phyloP scores from a whole-genome alignment of 352 stramenopile genomes.

The Pythium monospermum region DNA sequence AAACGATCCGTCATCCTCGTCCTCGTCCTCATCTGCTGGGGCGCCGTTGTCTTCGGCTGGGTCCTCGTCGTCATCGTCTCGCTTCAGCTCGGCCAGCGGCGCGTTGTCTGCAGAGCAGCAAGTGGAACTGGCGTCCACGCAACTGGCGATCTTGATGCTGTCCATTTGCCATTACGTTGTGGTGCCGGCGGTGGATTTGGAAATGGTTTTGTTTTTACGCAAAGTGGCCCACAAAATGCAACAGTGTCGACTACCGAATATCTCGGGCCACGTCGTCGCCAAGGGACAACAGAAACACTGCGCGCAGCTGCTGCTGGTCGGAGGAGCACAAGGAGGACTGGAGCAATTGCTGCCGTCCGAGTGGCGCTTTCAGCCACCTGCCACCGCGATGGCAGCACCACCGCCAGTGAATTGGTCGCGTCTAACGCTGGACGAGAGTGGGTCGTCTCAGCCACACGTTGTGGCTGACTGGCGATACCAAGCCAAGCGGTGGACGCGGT shows the following conservation, averaged over 20 bases:
- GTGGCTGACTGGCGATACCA: slow-evolving; percentile 7
- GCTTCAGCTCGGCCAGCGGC: slow-evolving; percentile 26
- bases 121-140: slow-evolving; percentile 49
- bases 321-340: slow-evolving; percentile 21
- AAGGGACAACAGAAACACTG: slow-evolving; percentile 49
- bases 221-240: slow-evolving; percentile 46
- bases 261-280: slow-evolving; percentile 40
- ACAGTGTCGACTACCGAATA: slow-evolving; percentile 50
- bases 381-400: neutral
- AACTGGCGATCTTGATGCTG: slow-evolving; percentile 60
- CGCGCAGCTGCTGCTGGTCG: slow-evolving; percentile 55
- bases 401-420: neutral
- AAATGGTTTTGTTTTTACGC: slow-evolving; percentile 41
- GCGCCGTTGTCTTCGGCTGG: no score
- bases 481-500: slow-evolving; percentile 4
- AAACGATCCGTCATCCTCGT: slow-evolving; percentile 31
- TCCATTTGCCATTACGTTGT: slow-evolving; percentile 79
- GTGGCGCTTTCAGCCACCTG: slow-evolving; percentile 9
- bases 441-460: neutral
- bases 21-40: slow-evolving; percentile 1
- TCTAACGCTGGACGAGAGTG: neutral
- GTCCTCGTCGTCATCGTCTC: slow-evolving; percentile 8
- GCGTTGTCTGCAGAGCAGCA: slow-evolving; percentile 61
- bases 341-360: slow-evolving; percentile 27
- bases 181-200: slow-evolving; percentile 40